Evolutionary conservation across 345 rosid species (phyloP).

Genomic region (Viola odorata): DNA sequence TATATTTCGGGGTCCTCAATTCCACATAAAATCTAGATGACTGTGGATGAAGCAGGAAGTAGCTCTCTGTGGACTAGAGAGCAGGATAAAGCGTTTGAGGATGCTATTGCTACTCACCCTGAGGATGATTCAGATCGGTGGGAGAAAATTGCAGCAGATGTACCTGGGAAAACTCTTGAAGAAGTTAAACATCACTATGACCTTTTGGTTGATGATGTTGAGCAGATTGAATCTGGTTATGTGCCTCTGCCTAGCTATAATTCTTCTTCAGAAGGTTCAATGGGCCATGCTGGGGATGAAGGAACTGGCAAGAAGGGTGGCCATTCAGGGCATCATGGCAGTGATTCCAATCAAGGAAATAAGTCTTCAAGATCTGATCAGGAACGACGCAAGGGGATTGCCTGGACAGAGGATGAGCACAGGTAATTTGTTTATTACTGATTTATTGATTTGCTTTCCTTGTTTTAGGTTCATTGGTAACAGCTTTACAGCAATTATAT

Average conservation of each 20-base stretch:
- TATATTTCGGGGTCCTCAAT: constrained; percentile 13
- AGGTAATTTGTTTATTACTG: constrained; percentile 14
- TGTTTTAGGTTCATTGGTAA: background rate
- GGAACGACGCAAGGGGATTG: constrained; percentile 94
- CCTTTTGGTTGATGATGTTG: constrained; percentile 72
- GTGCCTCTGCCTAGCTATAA: constrained; percentile 74
- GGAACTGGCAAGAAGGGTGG: constrained; percentile 65
- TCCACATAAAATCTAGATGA: constrained; percentile 19
- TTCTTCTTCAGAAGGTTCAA: constrained; percentile 54
- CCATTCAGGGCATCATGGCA: constrained; percentile 40
- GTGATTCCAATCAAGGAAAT: constrained; percentile 65
- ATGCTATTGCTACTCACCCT: constrained; percentile 58
- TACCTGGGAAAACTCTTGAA: constrained; percentile 71
- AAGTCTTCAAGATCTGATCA: constrained; percentile 84
- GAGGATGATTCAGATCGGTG: constrained; percentile 63
- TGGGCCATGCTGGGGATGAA: constrained; percentile 59
- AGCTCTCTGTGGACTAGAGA: constrained; percentile 74
- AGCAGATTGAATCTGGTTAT: constrained; percentile 76
- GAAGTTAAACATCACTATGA: constrained; percentile 79
- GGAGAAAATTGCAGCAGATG: constrained; percentile 75
- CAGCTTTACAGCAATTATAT: background rate
- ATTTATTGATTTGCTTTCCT: background rate
- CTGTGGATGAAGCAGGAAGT: constrained; percentile 53
- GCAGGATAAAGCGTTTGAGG: constrained; percentile 88
- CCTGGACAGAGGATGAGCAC: constrained; percentile 97